Evolutionary conservation across 257 asterid genomes (phyloP), one percentile per base, ranked within the genome.

Genomic region (Solanum paucissectum): DNA sequence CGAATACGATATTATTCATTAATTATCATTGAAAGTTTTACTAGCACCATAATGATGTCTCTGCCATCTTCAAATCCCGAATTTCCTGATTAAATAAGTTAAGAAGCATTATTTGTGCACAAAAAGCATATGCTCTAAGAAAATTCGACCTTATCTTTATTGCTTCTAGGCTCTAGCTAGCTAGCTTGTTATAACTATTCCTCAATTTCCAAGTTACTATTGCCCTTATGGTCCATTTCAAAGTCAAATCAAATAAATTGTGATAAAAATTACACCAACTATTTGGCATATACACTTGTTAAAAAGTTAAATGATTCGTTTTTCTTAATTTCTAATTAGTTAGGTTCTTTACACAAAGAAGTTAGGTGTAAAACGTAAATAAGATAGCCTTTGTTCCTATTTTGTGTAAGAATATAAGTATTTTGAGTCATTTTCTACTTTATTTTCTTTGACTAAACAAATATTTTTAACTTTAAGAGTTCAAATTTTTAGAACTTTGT

Each of bases 331-430:
- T 52, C 23, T 27, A 18, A 18, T 55, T 6, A 55, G 6, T 18
- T 55, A n/a, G 3, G 33, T 62, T 62, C 7, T 10, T 62, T 62
- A 62, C 0, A 0, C 32, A n/a, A n/a, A 64, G 0, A 60, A 62
- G 16, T n/a, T 64, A 0, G 8, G 72, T 1, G 1, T 9, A 55
- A 55, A 55, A 13, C 1, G 0, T 6, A 46, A 46, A 46, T 5
- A 58, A 58, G 4, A 0, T 20, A 7, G 25, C 5, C 23, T 58
- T 58, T 58, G 23, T 58, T 1, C 25, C 25, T 21, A 60, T 60
- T 23, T 8, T 0, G 13, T 23, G 29, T 9, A 55, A 18, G 9
- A 55, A 18, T 16, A 18, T 55, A 16, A 55, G n/a, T 16, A 14
- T 52, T 16, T 16, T 52, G 21, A 6, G 8, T 18, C 23, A 55